A percentile compares a stretch with the other conserved stretches of the same genome.
Conservation (phyloP, 805 yeast genomes). For the Cyberlindnera maclurae region DNA sequence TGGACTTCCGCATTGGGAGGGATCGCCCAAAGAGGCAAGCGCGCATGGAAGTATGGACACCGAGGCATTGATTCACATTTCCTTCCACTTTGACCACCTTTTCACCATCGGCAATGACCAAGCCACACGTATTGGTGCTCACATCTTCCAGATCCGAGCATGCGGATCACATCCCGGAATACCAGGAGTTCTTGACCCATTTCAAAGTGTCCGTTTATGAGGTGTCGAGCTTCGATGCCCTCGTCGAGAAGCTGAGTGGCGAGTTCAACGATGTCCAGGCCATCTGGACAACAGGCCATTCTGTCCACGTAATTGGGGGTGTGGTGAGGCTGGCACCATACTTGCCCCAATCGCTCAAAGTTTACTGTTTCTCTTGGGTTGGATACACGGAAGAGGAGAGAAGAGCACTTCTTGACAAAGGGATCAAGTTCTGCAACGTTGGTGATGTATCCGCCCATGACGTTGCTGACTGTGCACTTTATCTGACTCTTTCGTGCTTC, state of each 20-base stretch:
- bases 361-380: slow-evolving; percentile 51
- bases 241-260: slow-evolving; percentile 34
- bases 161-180: slow-evolving; percentile 40
- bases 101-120: slow-evolving; percentile 15
- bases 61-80: no score
- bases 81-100: no score
- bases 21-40: no score
- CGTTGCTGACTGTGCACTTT: slow-evolving; percentile 67
- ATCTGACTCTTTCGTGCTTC: slow-evolving; percentile 50
- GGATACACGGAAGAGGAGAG: slow-evolving; percentile 52
- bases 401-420: slow-evolving; percentile 33
- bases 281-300: slow-evolving; percentile 51
- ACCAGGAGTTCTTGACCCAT: slow-evolving; percentile 31
- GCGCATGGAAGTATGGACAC: no score
- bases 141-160: slow-evolving; percentile 35
- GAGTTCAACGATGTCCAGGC: slow-evolving; percentile 31
- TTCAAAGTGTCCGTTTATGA: slow-evolving; percentile 35
- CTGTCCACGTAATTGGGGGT: slow-evolving; percentile 35
- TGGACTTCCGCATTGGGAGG: no score
- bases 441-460: slow-evolving; percentile 53
- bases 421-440: slow-evolving; percentile 57
- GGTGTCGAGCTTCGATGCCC: slow-evolving; percentile 33
- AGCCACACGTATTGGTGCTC: slow-evolving; percentile 28
- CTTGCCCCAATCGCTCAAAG: slow-evolving; percentile 41
- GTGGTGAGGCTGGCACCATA: slow-evolving; percentile 35